A percentile compares a stretch with the other conserved stretches of the same genome.
Evolutionary conservation across 2,329 filamentous ascomycete species (phyloP).

Genomic region (Penicillium sclerotigenum): DNA sequence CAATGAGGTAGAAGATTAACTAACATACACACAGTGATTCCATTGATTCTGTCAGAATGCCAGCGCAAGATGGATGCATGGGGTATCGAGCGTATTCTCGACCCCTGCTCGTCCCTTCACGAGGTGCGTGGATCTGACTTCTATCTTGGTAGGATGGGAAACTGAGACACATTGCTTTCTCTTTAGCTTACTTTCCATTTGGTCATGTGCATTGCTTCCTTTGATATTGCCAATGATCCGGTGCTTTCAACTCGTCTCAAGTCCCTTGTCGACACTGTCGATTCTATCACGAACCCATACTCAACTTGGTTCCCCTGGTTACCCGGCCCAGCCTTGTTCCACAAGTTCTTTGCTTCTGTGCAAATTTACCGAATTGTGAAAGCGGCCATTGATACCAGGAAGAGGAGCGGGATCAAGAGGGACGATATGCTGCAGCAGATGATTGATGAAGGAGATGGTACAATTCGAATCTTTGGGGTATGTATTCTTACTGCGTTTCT

Average conservation of each 20-base stretch:
- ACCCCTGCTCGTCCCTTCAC: constrained; percentile 9
- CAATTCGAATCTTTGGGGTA: constrained; percentile 1
- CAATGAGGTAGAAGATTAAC: background rate
- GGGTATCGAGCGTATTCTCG: background rate
- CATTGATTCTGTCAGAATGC: constrained; percentile 4
- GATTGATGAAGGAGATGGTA: constrained; percentile 8
- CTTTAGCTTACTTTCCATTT: constrained; percentile 5
- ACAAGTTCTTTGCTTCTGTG: background rate
- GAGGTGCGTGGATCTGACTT: background rate
- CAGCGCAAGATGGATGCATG: constrained; percentile 1
- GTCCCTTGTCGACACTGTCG: constrained; percentile 3
- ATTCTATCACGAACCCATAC: constrained; percentile 3
- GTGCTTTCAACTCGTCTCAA: constrained; percentile 4
- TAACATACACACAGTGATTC: constrained; percentile 3
- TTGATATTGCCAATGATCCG: constrained; percentile 6
- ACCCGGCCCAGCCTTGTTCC: background rate
- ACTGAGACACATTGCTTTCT: background rate
- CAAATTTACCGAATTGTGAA: background rate
- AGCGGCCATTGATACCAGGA: background rate
- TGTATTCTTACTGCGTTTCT: background rate
- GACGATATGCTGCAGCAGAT: constrained; percentile 9
- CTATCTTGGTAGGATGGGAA: no score
- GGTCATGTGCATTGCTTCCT: constrained; percentile 6
- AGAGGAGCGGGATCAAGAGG: background rate
- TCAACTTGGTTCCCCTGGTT: constrained; percentile 3